phyloP scores from a whole-genome alignment of 2,329 filamentous ascomycete genomes.

The Ophiostoma pallidulum region DNA sequence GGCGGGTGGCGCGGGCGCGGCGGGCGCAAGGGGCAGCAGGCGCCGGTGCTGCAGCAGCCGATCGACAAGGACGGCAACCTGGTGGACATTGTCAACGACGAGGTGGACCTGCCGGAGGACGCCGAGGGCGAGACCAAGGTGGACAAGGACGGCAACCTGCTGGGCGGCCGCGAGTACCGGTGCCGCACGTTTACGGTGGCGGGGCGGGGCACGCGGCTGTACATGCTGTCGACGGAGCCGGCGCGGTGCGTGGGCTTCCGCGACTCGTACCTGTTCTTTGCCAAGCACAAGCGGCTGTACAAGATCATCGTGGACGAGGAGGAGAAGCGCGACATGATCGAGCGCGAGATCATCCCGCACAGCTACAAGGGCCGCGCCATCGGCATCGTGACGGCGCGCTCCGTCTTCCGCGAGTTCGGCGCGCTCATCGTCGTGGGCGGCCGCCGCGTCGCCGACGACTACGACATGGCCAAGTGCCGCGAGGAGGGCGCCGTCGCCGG shows the following conservation, averaged over 20 bases:
- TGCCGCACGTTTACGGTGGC: conserved; percentile 90
- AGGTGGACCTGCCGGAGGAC: conserved; percentile 81
- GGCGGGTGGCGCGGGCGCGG: too few species aligned
- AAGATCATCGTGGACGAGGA: conserved; percentile 97
- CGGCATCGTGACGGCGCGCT: conserved; percentile 90
- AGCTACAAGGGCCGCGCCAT: conserved; percentile 98
- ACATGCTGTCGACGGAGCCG: conserved; percentile 98
- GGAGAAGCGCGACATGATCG: conserved; percentile 95
- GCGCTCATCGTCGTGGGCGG: conserved; percentile 90
- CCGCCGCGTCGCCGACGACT: conserved; percentile 78
- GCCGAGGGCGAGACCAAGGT: conserved; percentile 87
- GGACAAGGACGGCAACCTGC: conserved; percentile 74
- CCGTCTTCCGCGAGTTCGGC: conserved; percentile 94
- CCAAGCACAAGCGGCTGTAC: conserved; percentile 90
- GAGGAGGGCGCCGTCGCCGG: conserved; percentile 76
- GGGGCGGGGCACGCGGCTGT: conserved; percentile 73
- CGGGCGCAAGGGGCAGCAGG: conserved; percentile 57
- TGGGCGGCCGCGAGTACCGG: conserved; percentile 80
- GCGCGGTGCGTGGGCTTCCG: conserved; percentile 94
- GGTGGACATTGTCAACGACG: conserved; percentile 83
- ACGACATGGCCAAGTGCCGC: conserved; percentile 65
- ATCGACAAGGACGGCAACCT: conserved; percentile 91
- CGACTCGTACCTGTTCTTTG: conserved; percentile 98
- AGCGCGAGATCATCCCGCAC: conserved; percentile 89
- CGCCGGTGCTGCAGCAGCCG: conserved; percentile 65